Percentiles rank a stretch among this genome's conserved stretches.
Conservation (phyloP, 768 basidiomycete genomes). For the Candolleomyces eurysporus region DNA sequence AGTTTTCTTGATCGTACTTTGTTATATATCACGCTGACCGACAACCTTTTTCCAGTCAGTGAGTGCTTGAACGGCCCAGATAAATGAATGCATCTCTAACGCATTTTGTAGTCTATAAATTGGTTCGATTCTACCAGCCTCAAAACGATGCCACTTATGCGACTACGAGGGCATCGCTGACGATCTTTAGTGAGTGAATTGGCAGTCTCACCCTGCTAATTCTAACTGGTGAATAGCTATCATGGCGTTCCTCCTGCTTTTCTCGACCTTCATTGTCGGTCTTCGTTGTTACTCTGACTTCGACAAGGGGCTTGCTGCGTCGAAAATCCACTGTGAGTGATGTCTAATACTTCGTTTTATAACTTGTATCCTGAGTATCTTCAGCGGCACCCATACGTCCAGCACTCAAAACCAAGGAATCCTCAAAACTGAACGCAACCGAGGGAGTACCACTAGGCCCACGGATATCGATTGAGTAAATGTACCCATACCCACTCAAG, state of each 20-base stretch:
- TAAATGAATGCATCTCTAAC: not conserved
- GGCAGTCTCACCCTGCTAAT: slow-evolving; percentile 16
- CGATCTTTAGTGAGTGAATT: slow-evolving; percentile 64
- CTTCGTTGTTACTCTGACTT: slow-evolving; percentile 81
- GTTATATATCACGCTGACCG: not conserved
- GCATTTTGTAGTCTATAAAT: slow-evolving; percentile 63
- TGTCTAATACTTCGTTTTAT: slow-evolving; percentile 7
- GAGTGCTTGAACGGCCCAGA: slow-evolving; percentile 14
- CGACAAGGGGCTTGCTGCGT: slow-evolving; percentile 69
- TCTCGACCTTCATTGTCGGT: slow-evolving; percentile 74
- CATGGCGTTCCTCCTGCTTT: slow-evolving; percentile 69
- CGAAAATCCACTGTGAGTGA: slow-evolving; percentile 72
- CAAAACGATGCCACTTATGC: slow-evolving; percentile 49
- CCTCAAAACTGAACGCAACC: slow-evolving; percentile 47
- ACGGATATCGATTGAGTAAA: slow-evolving; percentile 76
- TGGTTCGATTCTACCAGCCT: slow-evolving; percentile 80
- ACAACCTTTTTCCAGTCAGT: slow-evolving; percentile 33
- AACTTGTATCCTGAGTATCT: slow-evolving; percentile 43
- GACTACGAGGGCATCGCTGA: slow-evolving; percentile 78
- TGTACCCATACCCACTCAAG: not conserved
- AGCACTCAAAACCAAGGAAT: slow-evolving; percentile 41
- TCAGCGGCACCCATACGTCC: slow-evolving; percentile 37
- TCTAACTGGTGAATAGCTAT: slow-evolving; percentile 47
- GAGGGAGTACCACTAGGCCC: slow-evolving; percentile 52
- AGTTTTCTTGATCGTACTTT: slow-evolving; percentile 24